Evolutionary conservation across 2,329 filamentous ascomycete genomes (phyloP).

Genomic region (Stromatinia cepivora): DNA sequence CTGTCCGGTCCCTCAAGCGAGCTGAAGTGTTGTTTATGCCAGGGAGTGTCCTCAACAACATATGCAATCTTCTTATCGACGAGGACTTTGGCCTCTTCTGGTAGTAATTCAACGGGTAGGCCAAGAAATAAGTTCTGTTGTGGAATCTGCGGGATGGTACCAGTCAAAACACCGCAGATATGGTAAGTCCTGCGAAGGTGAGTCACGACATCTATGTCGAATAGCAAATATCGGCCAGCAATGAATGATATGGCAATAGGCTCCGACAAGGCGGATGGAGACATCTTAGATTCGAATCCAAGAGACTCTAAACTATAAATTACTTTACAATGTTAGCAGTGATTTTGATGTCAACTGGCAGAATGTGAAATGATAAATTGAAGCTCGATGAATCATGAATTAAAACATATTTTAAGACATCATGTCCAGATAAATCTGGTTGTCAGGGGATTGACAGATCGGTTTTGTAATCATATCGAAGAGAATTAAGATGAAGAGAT

Average conservation of each 20-base stretch:
- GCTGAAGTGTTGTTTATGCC: constrained; percentile 66
- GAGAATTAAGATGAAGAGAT: background rate
- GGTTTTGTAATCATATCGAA: constrained; percentile 62
- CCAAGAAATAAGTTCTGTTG: constrained; percentile 95
- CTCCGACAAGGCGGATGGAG: constrained; percentile 42
- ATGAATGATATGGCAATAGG: constrained; percentile 79
- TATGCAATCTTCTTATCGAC: constrained; percentile 75
- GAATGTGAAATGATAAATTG: constrained; percentile 25
- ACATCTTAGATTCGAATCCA: background rate
- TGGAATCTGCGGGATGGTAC: constrained; percentile 85
- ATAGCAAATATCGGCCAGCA: constrained; percentile 80
- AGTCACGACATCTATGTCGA: constrained; percentile 79
- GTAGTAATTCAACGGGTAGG: constrained; percentile 83
- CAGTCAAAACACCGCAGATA: constrained; percentile 82
- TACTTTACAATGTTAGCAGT: constrained; percentile 11
- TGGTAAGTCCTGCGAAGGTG: constrained; percentile 76
- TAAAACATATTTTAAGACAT: constrained; percentile 54
- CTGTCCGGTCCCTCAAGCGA: constrained; percentile 58
- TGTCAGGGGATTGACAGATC: constrained; percentile 87
- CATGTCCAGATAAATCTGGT: constrained; percentile 45
- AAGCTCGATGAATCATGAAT: constrained; percentile 48
- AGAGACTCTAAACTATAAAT: background rate
- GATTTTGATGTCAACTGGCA: background rate
- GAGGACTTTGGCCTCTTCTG: constrained; percentile 82
- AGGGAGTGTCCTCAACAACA: constrained; percentile 74